phyloP scores from a whole-genome alignment of 2,329 filamentous ascomycete species.

The Orbilia ellipsospora region DNA sequence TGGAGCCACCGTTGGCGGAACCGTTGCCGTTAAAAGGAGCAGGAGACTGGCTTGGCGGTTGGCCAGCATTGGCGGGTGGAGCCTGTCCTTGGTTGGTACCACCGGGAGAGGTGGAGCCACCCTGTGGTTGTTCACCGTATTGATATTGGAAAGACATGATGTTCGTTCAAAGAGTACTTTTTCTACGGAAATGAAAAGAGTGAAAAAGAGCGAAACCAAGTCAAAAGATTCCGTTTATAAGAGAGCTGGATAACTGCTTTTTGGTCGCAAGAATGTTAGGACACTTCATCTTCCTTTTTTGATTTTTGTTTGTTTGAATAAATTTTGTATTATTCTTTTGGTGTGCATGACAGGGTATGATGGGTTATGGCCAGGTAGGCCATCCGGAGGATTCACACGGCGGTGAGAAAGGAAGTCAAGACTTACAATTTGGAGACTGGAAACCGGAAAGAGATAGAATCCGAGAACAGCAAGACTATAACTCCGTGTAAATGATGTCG shows the following conservation, averaged over 20 bases:
- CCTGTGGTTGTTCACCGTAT: conserved; percentile 56
- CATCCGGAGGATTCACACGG: background rate
- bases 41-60: conserved; percentile 57
- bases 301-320: background rate
- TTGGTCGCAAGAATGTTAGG: conserved; percentile 2
- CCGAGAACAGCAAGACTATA: conserved; percentile 56
- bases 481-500: conserved; percentile 57
- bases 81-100: conserved; percentile 57
- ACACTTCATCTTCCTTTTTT: conserved; percentile 10
- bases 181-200: conserved; percentile 51
- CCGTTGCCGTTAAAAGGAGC: conserved; percentile 59
- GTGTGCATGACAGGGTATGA: background rate
- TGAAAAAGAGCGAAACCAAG: conserved; percentile 32
- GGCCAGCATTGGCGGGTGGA: conserved; percentile 51
- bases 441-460: conserved; percentile 55
- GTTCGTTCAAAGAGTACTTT: conserved; percentile 38
- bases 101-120: conserved; percentile 59
- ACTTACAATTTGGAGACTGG: conserved; percentile 54
- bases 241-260: conserved; percentile 31
- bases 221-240: conserved; percentile 43
- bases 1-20: conserved; percentile 57
- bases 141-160: conserved; percentile 59
- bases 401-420: conserved; percentile 11
- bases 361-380: no score
- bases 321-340: background rate